Conservation (phyloP, 345 rosid species). For the Melastoma malabathricum region DNA sequence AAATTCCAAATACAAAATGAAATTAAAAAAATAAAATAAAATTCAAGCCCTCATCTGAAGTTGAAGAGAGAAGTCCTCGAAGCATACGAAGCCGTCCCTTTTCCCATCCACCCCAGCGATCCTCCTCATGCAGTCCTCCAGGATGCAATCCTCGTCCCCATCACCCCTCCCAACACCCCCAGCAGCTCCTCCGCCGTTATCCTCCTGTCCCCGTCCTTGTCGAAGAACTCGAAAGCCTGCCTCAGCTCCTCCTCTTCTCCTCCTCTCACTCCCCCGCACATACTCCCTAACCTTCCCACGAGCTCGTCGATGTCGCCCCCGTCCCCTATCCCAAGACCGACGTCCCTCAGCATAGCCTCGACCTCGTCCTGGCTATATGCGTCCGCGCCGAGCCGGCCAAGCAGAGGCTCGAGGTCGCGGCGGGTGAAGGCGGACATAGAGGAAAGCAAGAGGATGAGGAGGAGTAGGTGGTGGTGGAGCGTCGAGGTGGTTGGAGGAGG, state of each 20-base stretch:
- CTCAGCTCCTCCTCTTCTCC: slow-evolving; percentile 43
- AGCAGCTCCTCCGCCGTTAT: slow-evolving; percentile 76
- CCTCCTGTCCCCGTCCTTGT: slow-evolving; percentile 64
- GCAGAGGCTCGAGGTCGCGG: slow-evolving; percentile 44
- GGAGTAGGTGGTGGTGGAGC: slow-evolving; percentile 21
- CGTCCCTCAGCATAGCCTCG: slow-evolving; percentile 47
- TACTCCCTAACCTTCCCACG: slow-evolving; percentile 29
- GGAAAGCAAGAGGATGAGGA: slow-evolving; percentile 16
- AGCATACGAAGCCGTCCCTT: slow-evolving; percentile 82
- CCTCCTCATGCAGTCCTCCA: slow-evolving; percentile 85
- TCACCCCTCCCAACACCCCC: slow-evolving; percentile 27
- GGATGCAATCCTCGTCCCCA: slow-evolving; percentile 60
- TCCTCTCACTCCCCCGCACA: slow-evolving; percentile 22
- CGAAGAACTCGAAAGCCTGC: slow-evolving; percentile 61
- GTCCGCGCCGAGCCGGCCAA: slow-evolving; percentile 35
- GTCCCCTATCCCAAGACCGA: slow-evolving; percentile 29
- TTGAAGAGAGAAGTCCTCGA: slow-evolving; percentile 69
- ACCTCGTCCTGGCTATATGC: slow-evolving; percentile 53
- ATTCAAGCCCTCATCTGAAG: slow-evolving; percentile 15
- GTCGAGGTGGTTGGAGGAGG: slow-evolving; percentile 45
- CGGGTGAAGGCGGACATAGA: slow-evolving; percentile 35
- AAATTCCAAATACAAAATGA: no score
- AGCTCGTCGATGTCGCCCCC: slow-evolving; percentile 40
- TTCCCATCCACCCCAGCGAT: slow-evolving; percentile 57
- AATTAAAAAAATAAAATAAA: no score